Percentiles rank a stretch among this genome's conserved stretches.
These are phyloP conservation scores for Acacia melanoxylon DNA, from an alignment of 306 rosid species.

Conservation along the genomic window DNA sequence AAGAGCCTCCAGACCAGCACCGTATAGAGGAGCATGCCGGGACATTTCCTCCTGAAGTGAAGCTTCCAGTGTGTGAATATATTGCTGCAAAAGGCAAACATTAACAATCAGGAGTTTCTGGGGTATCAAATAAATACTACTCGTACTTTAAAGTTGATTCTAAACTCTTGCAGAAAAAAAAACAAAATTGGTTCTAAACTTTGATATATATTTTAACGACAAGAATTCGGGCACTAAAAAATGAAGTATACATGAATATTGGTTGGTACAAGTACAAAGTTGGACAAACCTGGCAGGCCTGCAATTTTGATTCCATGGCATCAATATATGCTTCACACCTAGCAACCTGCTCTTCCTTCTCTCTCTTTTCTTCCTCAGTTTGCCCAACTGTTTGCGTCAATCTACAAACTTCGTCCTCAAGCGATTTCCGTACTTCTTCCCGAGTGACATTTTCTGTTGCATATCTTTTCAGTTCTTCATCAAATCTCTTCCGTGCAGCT, in stretches of 20 bases:
- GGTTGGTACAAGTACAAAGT: conserved; percentile 20
- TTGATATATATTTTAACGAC: not conserved
- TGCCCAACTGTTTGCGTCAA: conserved; percentile 95
- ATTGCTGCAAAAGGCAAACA: conserved; percentile 66
- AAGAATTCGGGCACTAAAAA: not conserved
- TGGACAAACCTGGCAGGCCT: conserved; percentile 88
- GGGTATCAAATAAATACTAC: conserved; percentile 17
- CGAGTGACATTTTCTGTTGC: conserved; percentile 91
- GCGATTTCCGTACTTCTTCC: conserved; percentile 93
- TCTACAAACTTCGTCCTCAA: conserved; percentile 92
- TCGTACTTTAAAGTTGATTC: not conserved
- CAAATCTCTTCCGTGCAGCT: conserved; percentile 96
- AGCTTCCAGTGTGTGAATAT: conserved; percentile 88
- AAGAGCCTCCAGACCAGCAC: conserved; percentile 93
- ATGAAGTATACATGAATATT: not conserved
- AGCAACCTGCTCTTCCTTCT: conserved; percentile 96
- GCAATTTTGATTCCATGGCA: conserved; percentile 97
- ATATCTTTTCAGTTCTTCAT: conserved; percentile 85
- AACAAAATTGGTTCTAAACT: not conserved
- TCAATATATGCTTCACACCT: conserved; percentile 96
- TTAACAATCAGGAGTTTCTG: not conserved
- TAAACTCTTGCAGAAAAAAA: not conserved
- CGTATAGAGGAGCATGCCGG: conserved; percentile 92
- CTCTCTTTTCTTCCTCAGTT: conserved; percentile 94
- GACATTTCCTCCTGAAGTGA: conserved; percentile 99